Conservation (phyloP, 2,329 filamentous ascomycete species). For the Aspergillus cejpii region DNA sequence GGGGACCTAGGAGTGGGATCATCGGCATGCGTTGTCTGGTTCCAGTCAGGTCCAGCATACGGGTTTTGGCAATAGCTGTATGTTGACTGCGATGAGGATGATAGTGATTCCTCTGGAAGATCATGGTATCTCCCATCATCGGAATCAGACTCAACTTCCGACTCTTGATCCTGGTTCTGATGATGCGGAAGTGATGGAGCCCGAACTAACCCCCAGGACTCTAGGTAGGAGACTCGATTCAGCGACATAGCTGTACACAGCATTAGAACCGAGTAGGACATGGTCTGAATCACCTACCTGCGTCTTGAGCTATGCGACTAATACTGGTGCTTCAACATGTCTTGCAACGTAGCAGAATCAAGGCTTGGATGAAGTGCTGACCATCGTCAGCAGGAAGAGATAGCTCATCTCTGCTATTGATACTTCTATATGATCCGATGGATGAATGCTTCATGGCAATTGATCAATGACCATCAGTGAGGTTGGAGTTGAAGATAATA, state of each 20-base stretch:
- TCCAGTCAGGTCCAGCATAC: conserved; percentile 36
- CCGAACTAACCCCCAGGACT: conserved; percentile 38
- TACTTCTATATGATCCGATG: no score
- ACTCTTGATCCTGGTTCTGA: conserved; percentile 12
- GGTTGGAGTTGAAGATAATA: background rate
- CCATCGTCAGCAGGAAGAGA: no score
- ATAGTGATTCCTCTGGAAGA: conserved; percentile 25
- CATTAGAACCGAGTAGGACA: no score
- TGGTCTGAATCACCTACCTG: no score
- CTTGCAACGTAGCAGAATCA: no score
- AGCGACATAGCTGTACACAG: conserved; percentile 33
- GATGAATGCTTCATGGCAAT: background rate
- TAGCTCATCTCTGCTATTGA: no score
- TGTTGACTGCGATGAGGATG: conserved; percentile 33
- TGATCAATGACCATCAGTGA: no score
- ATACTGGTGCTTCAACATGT: no score
- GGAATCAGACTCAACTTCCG: conserved; percentile 22
- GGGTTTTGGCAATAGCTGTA: conserved; percentile 36
- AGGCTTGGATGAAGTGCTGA: no score
- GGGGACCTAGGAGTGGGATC: conserved; percentile 22
- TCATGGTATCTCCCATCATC: conserved; percentile 24
- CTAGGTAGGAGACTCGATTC: conserved; percentile 39
- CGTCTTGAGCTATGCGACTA: no score
- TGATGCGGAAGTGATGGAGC: conserved; percentile 23
- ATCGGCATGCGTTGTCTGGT: conserved; percentile 25